phyloP scores from a whole-genome alignment of 805 yeast species.

The Myxozyma monticola region DNA sequence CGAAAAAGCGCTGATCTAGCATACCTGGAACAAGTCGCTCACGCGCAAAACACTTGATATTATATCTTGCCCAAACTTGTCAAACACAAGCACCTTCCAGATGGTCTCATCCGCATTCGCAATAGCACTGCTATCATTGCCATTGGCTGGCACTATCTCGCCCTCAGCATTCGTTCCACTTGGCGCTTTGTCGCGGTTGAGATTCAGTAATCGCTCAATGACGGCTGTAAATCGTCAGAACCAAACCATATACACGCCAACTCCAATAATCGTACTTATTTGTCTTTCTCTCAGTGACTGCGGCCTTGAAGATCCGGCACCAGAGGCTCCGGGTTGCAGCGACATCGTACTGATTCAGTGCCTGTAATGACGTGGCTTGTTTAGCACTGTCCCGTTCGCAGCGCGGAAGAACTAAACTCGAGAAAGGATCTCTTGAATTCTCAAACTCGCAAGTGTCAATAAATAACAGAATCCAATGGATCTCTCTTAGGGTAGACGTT shows the following conservation, averaged over 20 bases:
- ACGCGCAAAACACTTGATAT: constrained; percentile 90
- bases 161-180: constrained; percentile 43
- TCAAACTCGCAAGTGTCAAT: no score
- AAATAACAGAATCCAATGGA: no score
- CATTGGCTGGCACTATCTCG: constrained; percentile 41
- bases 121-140: constrained; percentile 39
- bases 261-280: constrained; percentile 20
- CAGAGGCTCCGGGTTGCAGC: neutral
- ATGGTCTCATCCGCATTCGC: constrained; percentile 61
- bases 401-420: no score
- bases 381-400: no score
- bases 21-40: constrained; percentile 67
- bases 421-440: no score
- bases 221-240: constrained; percentile 37
- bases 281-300: constrained; percentile 29
- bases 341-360: constrained; percentile 3
- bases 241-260: neutral
- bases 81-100: constrained; percentile 91
- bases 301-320: neutral
- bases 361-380: no score
- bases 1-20: neutral
- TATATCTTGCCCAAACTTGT: constrained; percentile 75
- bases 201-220: constrained; percentile 80
- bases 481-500: no score
- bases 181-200: constrained; percentile 59